Evolutionary conservation across 768 basidiomycete genomes (phyloP).

Genomic region (Mycena pura): DNA sequence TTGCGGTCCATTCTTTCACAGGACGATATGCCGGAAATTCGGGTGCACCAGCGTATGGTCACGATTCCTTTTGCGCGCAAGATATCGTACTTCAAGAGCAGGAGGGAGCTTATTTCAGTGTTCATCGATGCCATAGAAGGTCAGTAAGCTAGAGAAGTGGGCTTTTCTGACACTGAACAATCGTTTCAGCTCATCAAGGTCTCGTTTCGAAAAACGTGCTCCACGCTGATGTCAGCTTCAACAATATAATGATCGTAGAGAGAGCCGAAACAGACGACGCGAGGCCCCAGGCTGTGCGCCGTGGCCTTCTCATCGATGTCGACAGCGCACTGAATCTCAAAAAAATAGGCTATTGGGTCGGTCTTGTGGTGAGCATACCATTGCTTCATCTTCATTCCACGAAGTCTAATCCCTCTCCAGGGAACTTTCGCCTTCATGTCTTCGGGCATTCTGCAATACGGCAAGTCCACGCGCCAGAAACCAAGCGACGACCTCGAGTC

Average conservation of each 20-base stretch:
- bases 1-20: conserved; percentile 1
- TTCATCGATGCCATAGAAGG: conserved; percentile 14
- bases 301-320: conserved; percentile 8
- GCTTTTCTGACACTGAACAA: neutral
- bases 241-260: conserved; percentile 15
- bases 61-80: neutral
- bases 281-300: neutral
- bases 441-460: conserved; percentile 6
- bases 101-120: conserved; percentile 15
- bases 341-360: conserved; percentile 14
- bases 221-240: conserved; percentile 11
- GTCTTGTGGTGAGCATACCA: conserved; percentile 3
- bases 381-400: neutral
- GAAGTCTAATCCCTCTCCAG: neutral
- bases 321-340: conserved; percentile 1
- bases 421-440: conserved; percentile 18
- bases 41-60: conserved; percentile 4
- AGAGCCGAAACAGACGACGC: neutral
- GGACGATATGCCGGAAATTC: neutral
- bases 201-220: conserved; percentile 4
- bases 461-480: conserved; percentile 6
- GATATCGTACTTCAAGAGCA: conserved; percentile 4
- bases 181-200: neutral
- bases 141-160: neutral
- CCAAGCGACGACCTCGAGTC: conserved; percentile 9